Percentiles rank a stretch among this genome's conserved stretches.
Conservation (phyloP, 164 flowering plant species). For the Kingdonia uniflora region DNA sequence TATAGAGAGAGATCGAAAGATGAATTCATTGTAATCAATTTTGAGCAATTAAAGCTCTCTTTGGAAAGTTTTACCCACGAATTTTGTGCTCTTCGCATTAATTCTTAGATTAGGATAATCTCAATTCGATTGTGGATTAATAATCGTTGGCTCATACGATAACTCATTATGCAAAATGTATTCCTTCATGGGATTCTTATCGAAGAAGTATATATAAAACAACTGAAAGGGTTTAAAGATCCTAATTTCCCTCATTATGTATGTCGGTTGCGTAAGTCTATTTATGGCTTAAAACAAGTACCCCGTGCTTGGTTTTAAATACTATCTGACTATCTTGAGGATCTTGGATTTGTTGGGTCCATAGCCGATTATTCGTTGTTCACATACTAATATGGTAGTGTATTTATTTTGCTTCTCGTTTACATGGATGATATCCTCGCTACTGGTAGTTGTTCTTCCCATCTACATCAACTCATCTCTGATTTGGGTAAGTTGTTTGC, state of each 20-base stretch:
- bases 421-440: no score
- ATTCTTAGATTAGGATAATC: no score
- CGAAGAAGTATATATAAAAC: neutral
- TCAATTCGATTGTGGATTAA: no score
- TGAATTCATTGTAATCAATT: no score
- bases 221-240: neutral
- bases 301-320: neutral
- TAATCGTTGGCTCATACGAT: neutral
- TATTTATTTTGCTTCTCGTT: neutral
- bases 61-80: no score
- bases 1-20: no score
- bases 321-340: neutral
- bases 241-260: neutral
- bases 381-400: neutral
- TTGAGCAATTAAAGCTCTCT: no score
- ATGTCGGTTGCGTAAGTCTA: no score
- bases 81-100: no score
- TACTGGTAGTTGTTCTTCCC: neutral
- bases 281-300: slow-evolving; percentile 2
- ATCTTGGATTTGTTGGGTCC: no score
- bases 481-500: neutral
- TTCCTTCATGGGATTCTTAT: slow-evolving; percentile 2
- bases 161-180: neutral
- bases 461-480: neutral
- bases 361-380: neutral